These are phyloP conservation scores for Penicillium sclerotigenum DNA, from an alignment of 2,329 filamentous ascomycete genomes.

Conservation along the genomic window DNA sequence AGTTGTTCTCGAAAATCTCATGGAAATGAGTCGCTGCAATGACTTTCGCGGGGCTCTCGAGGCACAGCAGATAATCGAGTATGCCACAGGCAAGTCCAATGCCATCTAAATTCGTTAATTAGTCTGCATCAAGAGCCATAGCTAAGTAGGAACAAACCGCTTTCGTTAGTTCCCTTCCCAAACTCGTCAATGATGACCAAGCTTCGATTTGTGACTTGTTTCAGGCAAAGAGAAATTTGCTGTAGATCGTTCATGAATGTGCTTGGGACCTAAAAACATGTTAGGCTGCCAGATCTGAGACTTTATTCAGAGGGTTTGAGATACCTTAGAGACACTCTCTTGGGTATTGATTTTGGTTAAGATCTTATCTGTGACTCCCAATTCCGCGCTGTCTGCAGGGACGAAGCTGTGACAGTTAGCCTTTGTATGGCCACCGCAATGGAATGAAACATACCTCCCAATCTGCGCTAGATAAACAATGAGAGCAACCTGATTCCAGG, in stretches of 20 bases:
- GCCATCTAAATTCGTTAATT: conserved; percentile 48
- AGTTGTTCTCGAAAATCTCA: conserved; percentile 53
- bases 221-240: conserved; percentile 75
- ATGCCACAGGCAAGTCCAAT: conserved; percentile 62
- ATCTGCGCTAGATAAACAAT: conserved; percentile 92
- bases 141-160: conserved; percentile 34
- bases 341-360: conserved; percentile 78
- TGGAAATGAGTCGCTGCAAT: conserved; percentile 64
- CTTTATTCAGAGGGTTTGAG: background rate
- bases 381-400: conserved; percentile 69
- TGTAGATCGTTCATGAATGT: conserved; percentile 80
- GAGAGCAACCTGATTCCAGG: conserved; percentile 60
- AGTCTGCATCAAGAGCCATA: background rate
- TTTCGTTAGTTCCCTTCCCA: conserved; percentile 64
- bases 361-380: conserved; percentile 91
- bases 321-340: conserved; percentile 61
- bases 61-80: conserved; percentile 54
- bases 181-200: conserved; percentile 94
- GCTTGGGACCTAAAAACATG: conserved; percentile 51
- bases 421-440: background rate
- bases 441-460: conserved; percentile 50
- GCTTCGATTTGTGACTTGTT: conserved; percentile 70
- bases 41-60: conserved; percentile 55
- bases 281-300: background rate
- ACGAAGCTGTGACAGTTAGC: conserved; percentile 63